Base-by-base conservation (phyloP, 768 basidiomycete genomes). In the Leccinum truebloodii region DNA sequence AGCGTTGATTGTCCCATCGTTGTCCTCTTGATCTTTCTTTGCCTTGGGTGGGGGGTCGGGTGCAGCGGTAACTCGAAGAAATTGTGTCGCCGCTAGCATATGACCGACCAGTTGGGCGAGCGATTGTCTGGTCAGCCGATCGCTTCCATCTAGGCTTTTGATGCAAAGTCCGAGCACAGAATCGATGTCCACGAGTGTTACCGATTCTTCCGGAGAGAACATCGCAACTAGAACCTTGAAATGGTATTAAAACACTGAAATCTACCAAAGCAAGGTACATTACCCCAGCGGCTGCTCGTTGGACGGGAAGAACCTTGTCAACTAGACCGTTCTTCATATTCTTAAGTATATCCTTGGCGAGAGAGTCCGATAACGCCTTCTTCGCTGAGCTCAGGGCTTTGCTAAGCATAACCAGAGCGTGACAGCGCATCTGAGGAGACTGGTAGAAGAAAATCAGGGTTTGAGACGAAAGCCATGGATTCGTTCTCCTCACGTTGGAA, bases 241-340 rank as follows among this genome's bases (percentile, higher is more conserved):
- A 12, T 54, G 16, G 32, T n/a, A 61, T 75, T 13, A 74, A 63
- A 54, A 51, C 39, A 37, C 44, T 7, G 61, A 53, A 18, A 56
- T 58, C 34, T 44, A 37, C 20, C 35, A 28, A n/a, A 53, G 32
- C 12, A 64, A 55, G 8, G 51, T 12, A 54, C 77, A 59, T 66
- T 30, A 93, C 94, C 66, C 91, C 86, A 26, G 93, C 83, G 8
- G 89, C 88, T 2, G 86, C 93, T 24, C 95, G 86, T 70, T 97
- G 93, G 18, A 98, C 83, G 6, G 93, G 84, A 4, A 94, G 77
- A 7, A 88, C 86, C 75, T 93, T 95, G 73, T 98, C 96, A 0
- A 80, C 80, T 1, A 98, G 76, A 1, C 84, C 86, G 39, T 81
- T 80, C 67, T 83, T 87, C 79, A 90, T 87, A 63, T 91, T 87